Percentiles rank a stretch among this genome's conserved stretches.
Evolutionary conservation across 495 filamentous ascomycete genomes (phyloP).

Genomic region (Aspergillus carlsbadensis): DNA sequence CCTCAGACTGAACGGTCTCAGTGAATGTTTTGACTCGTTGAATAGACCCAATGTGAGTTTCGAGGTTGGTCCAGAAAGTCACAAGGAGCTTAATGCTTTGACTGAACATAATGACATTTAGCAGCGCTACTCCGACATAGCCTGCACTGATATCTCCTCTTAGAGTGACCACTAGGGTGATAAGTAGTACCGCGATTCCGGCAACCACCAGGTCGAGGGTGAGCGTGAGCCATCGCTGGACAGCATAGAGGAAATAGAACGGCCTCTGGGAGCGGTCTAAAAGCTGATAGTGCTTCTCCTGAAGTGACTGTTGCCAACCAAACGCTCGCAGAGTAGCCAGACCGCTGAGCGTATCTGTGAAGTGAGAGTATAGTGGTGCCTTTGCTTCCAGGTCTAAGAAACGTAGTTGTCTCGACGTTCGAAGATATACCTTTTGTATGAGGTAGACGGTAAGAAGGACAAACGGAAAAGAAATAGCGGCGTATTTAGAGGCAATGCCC

Average conservation of each 20-base stretch:
- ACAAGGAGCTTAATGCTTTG: conserved; percentile 51
- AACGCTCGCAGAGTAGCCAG: conserved; percentile 56
- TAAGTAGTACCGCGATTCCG: conserved; percentile 47
- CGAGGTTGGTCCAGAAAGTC: conserved; percentile 57
- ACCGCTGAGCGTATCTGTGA: conserved; percentile 53
- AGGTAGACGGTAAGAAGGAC: conserved; percentile 48
- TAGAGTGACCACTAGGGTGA: conserved; percentile 43
- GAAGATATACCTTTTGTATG: conserved; percentile 61
- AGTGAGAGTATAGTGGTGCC: conserved; percentile 58
- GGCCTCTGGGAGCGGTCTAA: conserved; percentile 60
- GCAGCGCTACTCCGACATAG: conserved; percentile 56
- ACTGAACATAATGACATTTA: conserved; percentile 57
- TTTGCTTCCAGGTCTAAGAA: conserved; percentile 63
- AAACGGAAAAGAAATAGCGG: conserved; percentile 51
- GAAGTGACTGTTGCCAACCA: conserved; percentile 49
- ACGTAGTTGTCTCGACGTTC: conserved; percentile 63
- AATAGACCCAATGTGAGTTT: conserved; percentile 57
- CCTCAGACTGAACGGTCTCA: conserved; percentile 47
- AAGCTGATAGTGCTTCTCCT: conserved; percentile 44
- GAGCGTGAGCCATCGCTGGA: conserved; percentile 54
- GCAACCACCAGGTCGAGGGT: conserved; percentile 51
- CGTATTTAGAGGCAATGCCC: conserved; percentile 45
- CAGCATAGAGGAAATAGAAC: conserved; percentile 56
- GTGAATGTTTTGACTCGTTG: conserved; percentile 58
- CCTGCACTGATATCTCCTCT: conserved; percentile 46